These are phyloP conservation scores for Alloteropsis semialata DNA, from an alignment of 176 grass and related monocot species.

Conservation along the genomic window DNA sequence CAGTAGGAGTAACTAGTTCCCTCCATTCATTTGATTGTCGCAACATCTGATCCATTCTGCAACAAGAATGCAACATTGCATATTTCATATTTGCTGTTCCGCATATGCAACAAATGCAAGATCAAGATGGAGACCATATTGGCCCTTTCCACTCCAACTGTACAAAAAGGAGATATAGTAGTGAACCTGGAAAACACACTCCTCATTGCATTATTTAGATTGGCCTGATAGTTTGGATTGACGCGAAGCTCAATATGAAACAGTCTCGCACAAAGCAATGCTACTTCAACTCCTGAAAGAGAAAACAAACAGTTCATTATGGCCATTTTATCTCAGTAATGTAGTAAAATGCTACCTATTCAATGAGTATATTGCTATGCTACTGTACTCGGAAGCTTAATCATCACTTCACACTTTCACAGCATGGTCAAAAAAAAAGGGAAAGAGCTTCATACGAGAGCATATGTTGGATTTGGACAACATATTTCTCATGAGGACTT, in stretches of 20 bases:
- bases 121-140: background rate
- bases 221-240: background rate
- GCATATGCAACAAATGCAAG: background rate
- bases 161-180: background rate
- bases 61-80: conserved; percentile 17
- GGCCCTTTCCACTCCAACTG: background rate
- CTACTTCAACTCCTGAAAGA: conserved; percentile 32
- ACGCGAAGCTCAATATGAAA: conserved; percentile 18
- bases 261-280: background rate
- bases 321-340: background rate
- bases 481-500: background rate
- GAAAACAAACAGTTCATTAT: background rate
- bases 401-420: too few relatives aligned
- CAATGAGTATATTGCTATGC: background rate
- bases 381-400: background rate
- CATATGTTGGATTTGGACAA: background rate
- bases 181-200: conserved; percentile 29
- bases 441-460: background rate
- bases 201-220: background rate
- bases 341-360: background rate
- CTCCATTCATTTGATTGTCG: conserved; percentile 8
- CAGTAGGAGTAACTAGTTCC: background rate
- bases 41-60: conserved; percentile 24
- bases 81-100: background rate
- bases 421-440: background rate